Conservation (phyloP, 352 stramenopile genomes). For the Globisporangium nunn region DNA sequence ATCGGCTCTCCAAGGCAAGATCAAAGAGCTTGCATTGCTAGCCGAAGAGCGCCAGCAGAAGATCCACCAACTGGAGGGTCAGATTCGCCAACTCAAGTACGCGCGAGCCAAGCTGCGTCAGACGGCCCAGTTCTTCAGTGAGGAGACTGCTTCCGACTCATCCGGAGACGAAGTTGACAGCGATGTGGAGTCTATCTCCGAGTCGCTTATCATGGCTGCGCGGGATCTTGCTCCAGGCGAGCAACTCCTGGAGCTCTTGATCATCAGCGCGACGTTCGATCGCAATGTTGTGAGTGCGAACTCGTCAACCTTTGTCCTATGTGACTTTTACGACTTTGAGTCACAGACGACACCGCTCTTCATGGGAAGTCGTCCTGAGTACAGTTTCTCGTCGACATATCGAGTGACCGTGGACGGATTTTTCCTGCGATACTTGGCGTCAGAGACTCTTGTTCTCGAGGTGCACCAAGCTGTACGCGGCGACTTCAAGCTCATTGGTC, state of each 20-base stretch:
- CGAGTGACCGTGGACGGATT: slow-evolving; percentile 91
- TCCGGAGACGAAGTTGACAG: slow-evolving; percentile 25
- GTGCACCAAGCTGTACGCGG: slow-evolving; percentile 83
- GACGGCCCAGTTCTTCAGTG: slow-evolving; percentile 18
- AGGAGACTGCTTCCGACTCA: slow-evolving; percentile 16
- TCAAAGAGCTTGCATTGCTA: slow-evolving; percentile 83
- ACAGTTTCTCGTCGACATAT: slow-evolving; percentile 90
- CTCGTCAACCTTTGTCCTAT: slow-evolving; percentile 87
- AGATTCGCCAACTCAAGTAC: slow-evolving; percentile 85
- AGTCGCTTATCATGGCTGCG: slow-evolving; percentile 60
- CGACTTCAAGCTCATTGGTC: slow-evolving; percentile 85
- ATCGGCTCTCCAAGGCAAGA: slow-evolving; percentile 61
- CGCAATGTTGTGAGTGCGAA: slow-evolving; percentile 50
- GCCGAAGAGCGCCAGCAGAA: slow-evolving; percentile 75
- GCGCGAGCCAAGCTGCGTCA: slow-evolving; percentile 41
- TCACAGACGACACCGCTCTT: slow-evolving; percentile 88
- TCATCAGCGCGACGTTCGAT: slow-evolving; percentile 74
- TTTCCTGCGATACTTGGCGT: slow-evolving; percentile 88
- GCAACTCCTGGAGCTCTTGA: slow-evolving; percentile 89
- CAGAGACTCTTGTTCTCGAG: slow-evolving; percentile 82
- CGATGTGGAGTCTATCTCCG: slow-evolving; percentile 50
- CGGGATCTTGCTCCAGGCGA: slow-evolving; percentile 72
- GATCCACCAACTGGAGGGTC: slow-evolving; percentile 81
- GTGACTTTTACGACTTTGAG: slow-evolving; percentile 94
- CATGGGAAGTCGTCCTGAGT: slow-evolving; percentile 70